Base-by-base conservation (phyloP, 805 yeast genomes). In the Lipomyces oligophaga region DNA sequence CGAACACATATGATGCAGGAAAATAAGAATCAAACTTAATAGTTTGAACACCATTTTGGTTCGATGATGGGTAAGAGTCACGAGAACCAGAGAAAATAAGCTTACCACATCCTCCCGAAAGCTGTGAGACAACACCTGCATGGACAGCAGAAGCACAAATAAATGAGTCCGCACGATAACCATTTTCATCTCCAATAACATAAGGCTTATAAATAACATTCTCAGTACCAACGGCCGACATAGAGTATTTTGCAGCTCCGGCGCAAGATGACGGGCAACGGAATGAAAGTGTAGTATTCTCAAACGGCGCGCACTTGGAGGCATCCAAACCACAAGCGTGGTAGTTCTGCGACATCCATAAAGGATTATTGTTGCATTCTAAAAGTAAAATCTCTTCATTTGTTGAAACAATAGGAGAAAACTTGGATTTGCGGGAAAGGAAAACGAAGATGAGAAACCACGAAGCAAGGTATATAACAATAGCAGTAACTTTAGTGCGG, bases 141-240 rank as follows among this genome's bases (percentile, higher is more conserved):
- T 89, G 96, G 3, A 85, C 77, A 0, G 93, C 97, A 2, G 96
- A 83, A 0, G 88, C 90, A 63, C 97, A 89, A 0, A 90, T 81
- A 58, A 72, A 88, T 1, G 96, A 85, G 66, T 89, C 97, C 0
- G 86, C 89, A 54, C 97, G 71, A 61, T 87, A 89, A 5, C 59
- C 54, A 16, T 59, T 60, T 1, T 89, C 89, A 15, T 96, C 95
- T 2, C 96, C 96, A 21, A 89, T 76, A 26, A 79, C 77, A 58
- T 72, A 85, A 1, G 84, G 83, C 42, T 80, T 64, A 60, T 89
- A 85, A 60, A 85, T 84, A 20, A 83, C 70, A 53, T 77, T 66
- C 44, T 77, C 68, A 41, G 73, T 73, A 0, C 96, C 97, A 0
- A 86, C 85, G 0, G 89, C 81, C 8, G 82, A 68, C 15, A 81